Base-by-base conservation (phyloP, 345 rosid species). In the Gossypium sturtianum region DNA sequence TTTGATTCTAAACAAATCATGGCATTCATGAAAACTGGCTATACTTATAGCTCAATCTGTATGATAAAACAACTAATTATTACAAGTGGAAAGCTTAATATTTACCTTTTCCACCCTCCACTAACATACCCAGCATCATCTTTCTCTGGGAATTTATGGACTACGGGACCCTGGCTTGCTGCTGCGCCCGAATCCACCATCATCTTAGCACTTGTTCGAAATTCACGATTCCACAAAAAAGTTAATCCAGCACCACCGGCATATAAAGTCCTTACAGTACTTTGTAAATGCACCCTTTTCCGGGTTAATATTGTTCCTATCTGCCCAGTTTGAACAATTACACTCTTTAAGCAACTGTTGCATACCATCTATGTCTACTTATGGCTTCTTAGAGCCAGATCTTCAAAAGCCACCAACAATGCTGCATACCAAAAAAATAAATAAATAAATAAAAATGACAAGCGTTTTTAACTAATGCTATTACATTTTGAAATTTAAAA, bases 21-120 rank as follows among this genome's bases (percentile, higher is more conserved):
- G 51, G 10, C 48, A 63, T 63, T 63, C 43, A 10, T 1, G 13
- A 34, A 16, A 17, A 38, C 17, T 13, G 52, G 15, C 68, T 8
- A 51, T 13, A 49, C 3, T 69, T 69, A 25, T 9, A 13, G 43
- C 61, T 27, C 2, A 9, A 17, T 15, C 25, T 51, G 45, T 7
- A 49, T 16, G 27, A 41, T 6, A 2, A 48, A 19, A 47, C 7
- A 49, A 51, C 10, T 1, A 66, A 7, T 38, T 12, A 66, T 69
- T 53, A 20, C 17, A n/a, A 8, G 51, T 10, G 1, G 38, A 38
- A 4, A 77, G 62, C 43, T 4, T 29, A 10, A 34, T 66, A 79
- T 76, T 80, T 73, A 95, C 99, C 97, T 90, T 87, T 89, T 90
- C 94, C 95, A 90, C 27, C 91, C 93, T 82, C 97, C 97, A 63